Base-by-base conservation (phyloP, 805 yeast species). In the Ogataea populi-albae region DNA sequence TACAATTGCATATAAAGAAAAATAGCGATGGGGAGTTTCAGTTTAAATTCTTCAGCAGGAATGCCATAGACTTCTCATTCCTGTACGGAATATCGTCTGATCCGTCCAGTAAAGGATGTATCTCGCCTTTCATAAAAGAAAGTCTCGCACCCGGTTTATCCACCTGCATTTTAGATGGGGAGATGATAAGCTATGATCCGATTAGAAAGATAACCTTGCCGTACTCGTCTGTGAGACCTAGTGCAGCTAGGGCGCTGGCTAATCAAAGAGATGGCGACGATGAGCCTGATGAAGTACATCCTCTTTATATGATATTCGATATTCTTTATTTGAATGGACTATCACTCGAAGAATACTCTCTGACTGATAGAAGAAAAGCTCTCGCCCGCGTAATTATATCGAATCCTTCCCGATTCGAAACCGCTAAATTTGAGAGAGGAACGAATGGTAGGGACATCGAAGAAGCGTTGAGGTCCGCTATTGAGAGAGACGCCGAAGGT, bases 151-250 rank as follows among this genome's bases (percentile, higher is more conserved):
- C 34, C 3, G 47, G 40, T 4, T 59, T 70, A 6, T 40, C 54
- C 6, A 57, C 46, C 25, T 61, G 71, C 16, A 68, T 83, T 5
- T 52, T 91, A 4, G 98, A 91, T 61, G 97, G 98, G 1, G 98
- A 91, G 59, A 86, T 91, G 91, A 79, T 91, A 2, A 86, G 94
- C 0, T 88, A 77, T 71, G 96, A 89, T 58, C 75, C 76, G 35
- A 65, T 59, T 30, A 61, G 68, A 38, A 55, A 72, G 23, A 62
- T 63, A 1, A 67, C 86, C 4, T 62, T 88, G 16, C 95, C 96
- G 0, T 86, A 86, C 64, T 94, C 95, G 0, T 73, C 84, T 1
- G 71, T 93, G 19, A 84, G 85, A 53, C 69, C 82, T 4, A 73
- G 85, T 11, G 91, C 91, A 0, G 53, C 73, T 4, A 75, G 73